These are phyloP conservation scores for Phytophthora chlamydospora DNA, from an alignment of 352 stramenopile genomes.

Conservation along the genomic window DNA sequence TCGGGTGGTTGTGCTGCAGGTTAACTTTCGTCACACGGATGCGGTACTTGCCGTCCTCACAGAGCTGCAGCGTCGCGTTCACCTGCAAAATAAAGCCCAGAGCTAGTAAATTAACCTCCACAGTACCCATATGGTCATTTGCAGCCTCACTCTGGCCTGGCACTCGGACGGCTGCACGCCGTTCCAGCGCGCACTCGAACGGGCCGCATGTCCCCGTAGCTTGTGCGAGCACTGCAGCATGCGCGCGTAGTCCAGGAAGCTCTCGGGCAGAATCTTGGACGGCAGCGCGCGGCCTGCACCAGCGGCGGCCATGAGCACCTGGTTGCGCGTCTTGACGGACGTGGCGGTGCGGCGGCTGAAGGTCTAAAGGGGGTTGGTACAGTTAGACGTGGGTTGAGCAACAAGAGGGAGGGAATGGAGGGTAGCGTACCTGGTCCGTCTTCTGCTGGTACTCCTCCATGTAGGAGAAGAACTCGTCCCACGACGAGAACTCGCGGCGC, in stretches of 20 bases:
- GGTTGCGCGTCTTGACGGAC: constrained; percentile 42
- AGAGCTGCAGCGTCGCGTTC: constrained; percentile 36
- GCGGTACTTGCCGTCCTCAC: constrained; percentile 26
- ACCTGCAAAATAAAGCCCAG: constrained; percentile 19
- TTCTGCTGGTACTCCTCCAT: constrained; percentile 37
- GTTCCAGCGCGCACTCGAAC: constrained; percentile 19
- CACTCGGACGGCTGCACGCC: constrained; percentile 36
- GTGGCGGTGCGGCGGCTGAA: constrained; percentile 35
- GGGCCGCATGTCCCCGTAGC: constrained; percentile 2
- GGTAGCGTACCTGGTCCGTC: constrained; percentile 27
- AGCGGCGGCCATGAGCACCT: constrained; percentile 32
- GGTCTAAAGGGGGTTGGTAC: constrained; percentile 10
- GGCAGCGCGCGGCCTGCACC: constrained; percentile 13
- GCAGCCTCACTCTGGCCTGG: constrained; percentile 29
- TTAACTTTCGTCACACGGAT: constrained; percentile 35
- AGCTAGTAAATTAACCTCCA: neutral
- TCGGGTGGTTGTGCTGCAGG: constrained; percentile 40
- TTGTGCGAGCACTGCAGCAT: constrained; percentile 39
- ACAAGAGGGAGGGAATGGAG: neutral
- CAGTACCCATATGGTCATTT: too few relatives aligned
- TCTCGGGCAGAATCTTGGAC: constrained; percentile 27
- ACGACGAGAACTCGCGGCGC: constrained; percentile 29
- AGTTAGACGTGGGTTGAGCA: neutral
- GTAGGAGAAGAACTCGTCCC: constrained; percentile 36
- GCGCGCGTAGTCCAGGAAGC: constrained; percentile 40